A percentile compares a stretch with the other conserved stretches of the same genome.
phyloP scores from a whole-genome alignment of 1,139 yeast species.

The Taiozyma sp. region DNA sequence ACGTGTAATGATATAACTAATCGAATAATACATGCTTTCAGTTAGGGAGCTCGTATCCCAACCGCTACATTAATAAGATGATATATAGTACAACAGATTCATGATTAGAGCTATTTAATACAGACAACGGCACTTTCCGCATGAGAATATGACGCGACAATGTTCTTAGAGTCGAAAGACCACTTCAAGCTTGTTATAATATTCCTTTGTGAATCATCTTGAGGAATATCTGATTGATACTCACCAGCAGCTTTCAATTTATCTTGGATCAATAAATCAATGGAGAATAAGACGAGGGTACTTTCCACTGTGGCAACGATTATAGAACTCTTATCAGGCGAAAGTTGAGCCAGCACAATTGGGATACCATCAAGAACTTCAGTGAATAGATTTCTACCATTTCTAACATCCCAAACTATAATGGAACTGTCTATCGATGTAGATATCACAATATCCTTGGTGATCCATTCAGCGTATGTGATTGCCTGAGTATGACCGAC shows the following conservation, averaged over 20 bases:
- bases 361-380: constrained; percentile 44
- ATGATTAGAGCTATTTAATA: neutral
- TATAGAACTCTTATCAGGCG: constrained; percentile 36
- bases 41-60: neutral
- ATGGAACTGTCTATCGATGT: constrained; percentile 69
- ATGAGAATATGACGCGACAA: constrained; percentile 42
- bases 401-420: constrained; percentile 59
- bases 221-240: constrained; percentile 18
- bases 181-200: constrained; percentile 28
- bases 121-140: constrained; percentile 33
- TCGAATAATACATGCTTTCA: neutral
- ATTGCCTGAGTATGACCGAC: constrained; percentile 55
- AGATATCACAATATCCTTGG: constrained; percentile 32
- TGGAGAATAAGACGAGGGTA: constrained; percentile 11
- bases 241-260: constrained; percentile 21
- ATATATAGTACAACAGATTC: neutral
- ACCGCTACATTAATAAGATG: neutral
- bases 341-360: constrained; percentile 47
- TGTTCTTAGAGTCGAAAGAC: constrained; percentile 32
- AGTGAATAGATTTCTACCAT: constrained; percentile 36
- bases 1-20: neutral
- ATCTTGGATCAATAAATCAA: constrained; percentile 10
- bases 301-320: constrained; percentile 20
- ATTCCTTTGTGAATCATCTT: constrained; percentile 6
- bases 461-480: constrained; percentile 51